Evolutionary conservation across 495 filamentous ascomycete genomes (phyloP).

Genomic region (Jackrogersella minutella): DNA sequence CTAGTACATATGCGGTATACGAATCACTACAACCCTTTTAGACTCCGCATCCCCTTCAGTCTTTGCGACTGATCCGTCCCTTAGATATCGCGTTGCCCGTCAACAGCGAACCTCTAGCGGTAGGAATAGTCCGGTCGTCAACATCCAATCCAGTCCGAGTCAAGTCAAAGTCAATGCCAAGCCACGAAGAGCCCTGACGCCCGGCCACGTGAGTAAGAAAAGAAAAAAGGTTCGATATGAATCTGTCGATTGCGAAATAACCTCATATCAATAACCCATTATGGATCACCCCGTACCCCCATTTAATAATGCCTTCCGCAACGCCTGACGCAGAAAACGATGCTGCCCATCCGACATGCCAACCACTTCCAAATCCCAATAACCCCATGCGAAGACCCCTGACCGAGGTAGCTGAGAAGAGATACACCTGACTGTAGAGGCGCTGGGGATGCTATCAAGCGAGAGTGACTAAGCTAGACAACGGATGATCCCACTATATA

Average conservation of each 20-base stretch:
- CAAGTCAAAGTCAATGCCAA: constrained; percentile 14
- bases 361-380: background rate
- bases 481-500: background rate
- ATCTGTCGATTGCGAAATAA: constrained; percentile 22
- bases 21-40: constrained; percentile 31
- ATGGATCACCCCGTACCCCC: constrained; percentile 17
- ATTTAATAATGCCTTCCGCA: constrained; percentile 26
- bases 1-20: constrained; percentile 40
- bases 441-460: background rate
- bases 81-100: background rate
- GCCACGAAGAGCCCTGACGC: background rate
- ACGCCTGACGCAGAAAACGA: constrained; percentile 32
- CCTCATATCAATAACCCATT: constrained; percentile 27
- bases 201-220: constrained; percentile 12
- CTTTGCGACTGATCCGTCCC: background rate
- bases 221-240: constrained; percentile 20
- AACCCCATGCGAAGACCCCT: background rate
- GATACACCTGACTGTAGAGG: constrained; percentile 1
- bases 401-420: background rate
- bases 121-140: constrained; percentile 13
- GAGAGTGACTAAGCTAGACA: constrained; percentile 1
- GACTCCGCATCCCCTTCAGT: constrained; percentile 21
- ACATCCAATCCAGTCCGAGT: constrained; percentile 20
- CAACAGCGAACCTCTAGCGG: background rate
- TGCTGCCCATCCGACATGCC: constrained; percentile 8